These are phyloP conservation scores for Delphinella strobiligena DNA, from an alignment of 2,329 filamentous ascomycete species.

Conservation along the genomic window DNA sequence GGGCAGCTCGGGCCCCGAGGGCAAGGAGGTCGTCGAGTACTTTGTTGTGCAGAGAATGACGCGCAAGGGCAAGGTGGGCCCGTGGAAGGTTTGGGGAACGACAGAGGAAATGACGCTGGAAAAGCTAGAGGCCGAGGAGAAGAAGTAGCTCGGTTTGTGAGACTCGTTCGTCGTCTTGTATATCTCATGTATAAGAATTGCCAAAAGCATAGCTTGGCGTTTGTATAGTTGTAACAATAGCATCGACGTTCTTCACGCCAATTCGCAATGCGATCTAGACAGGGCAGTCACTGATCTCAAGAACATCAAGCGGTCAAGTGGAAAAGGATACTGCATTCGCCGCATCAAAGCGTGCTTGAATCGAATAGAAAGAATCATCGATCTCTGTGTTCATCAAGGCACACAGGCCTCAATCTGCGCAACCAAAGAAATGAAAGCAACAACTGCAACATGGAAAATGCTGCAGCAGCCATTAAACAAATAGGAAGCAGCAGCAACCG, in stretches of 20 bases:
- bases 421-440: background rate
- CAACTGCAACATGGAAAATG: background rate
- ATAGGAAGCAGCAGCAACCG: background rate
- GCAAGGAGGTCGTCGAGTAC: constrained; percentile 36
- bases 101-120: constrained; percentile 29
- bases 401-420: background rate
- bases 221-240: background rate
- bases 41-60: constrained; percentile 37
- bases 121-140: constrained; percentile 20
- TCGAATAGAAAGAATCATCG: background rate
- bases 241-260: too few species aligned
- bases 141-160: constrained; percentile 6
- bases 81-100: constrained; percentile 41
- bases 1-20: constrained; percentile 21
- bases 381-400: background rate
- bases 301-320: too few species aligned
- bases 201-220: background rate
- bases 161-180: background rate
- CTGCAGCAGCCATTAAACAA: background rate
- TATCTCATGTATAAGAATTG: background rate
- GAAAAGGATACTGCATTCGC: background rate
- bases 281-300: too few species aligned
- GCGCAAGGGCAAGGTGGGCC: constrained; percentile 27
- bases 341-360: background rate
- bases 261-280: too few species aligned